These are phyloP conservation scores for Cystobasidium slooffiae DNA, from an alignment of 1,284 basidiomycete genomes.

Conservation along the genomic window DNA sequence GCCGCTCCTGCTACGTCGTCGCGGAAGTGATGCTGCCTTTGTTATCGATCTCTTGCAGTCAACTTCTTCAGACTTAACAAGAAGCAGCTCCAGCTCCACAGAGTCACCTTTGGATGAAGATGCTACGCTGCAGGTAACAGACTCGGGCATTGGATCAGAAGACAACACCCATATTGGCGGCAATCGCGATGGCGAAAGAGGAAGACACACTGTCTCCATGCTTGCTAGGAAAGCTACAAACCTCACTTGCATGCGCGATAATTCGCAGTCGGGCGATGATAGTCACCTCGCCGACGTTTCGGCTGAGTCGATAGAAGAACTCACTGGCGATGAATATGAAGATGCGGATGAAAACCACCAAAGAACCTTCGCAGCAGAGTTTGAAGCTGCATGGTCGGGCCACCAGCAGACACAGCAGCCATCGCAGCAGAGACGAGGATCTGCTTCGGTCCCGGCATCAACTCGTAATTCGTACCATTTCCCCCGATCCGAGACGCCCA, in stretches of 20 bases:
- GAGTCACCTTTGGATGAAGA: constrained; percentile 21
- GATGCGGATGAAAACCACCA: constrained; percentile 15
- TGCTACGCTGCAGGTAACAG: constrained; percentile 23
- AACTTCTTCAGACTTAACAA: constrained; percentile 13
- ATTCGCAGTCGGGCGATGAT: constrained; percentile 47
- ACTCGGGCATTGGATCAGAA: constrained; percentile 32
- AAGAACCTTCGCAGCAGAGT: neutral
- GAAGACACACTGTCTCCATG: constrained; percentile 60
- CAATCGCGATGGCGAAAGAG: constrained; percentile 45
- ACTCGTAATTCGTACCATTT: constrained; percentile 18
- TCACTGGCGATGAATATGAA: constrained; percentile 26
- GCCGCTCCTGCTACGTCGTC: constrained; percentile 58
- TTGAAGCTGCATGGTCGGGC: neutral
- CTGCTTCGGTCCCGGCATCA: constrained; percentile 6
- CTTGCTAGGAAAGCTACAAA: constrained; percentile 61
- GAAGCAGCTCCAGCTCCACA: constrained; percentile 19
- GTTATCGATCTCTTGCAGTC: constrained; percentile 33
- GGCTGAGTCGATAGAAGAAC: constrained; percentile 6
- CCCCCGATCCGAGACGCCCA: neutral
- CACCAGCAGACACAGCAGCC: neutral
- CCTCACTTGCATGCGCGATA: constrained; percentile 55
- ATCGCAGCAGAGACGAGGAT: constrained; percentile 6
- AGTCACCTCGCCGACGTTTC: constrained; percentile 20
- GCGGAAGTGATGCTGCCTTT: constrained; percentile 33
- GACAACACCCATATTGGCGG: constrained; percentile 14